Percentiles rank a stretch among this genome's conserved stretches.
phyloP scores from a whole-genome alignment of 2,329 filamentous ascomycete genomes.

The Waltergamsia citrina region DNA sequence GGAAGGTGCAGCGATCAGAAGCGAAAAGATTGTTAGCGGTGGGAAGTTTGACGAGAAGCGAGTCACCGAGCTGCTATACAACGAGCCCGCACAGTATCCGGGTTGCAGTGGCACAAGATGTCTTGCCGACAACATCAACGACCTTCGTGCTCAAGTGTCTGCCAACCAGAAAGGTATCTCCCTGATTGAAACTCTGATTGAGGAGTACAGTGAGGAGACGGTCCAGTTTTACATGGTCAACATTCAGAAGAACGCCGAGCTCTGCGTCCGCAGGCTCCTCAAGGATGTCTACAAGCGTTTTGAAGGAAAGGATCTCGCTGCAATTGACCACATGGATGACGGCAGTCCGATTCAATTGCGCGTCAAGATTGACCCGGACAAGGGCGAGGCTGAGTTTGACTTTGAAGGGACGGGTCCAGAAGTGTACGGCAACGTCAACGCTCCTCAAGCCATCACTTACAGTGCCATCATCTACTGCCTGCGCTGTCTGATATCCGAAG shows the following conservation, averaged over 20 bases:
- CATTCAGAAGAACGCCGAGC: constrained; percentile 73
- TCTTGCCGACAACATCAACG: constrained; percentile 72
- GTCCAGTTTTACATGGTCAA: constrained; percentile 79
- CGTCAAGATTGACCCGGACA: constrained; percentile 63
- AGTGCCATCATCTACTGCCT: constrained; percentile 84
- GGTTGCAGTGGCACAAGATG: constrained; percentile 73
- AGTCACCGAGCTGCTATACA: constrained; percentile 61
- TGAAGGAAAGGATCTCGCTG: constrained; percentile 58
- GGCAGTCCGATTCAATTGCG: constrained; percentile 68
- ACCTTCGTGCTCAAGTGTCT: constrained; percentile 74
- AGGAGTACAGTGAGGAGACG: constrained; percentile 67
- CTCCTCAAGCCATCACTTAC: constrained; percentile 73
- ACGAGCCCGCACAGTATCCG: constrained; percentile 64
- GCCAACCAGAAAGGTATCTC: constrained; percentile 81
- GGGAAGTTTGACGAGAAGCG: constrained; percentile 71
- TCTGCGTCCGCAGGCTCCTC: constrained; percentile 62
- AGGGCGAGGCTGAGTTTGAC: constrained; percentile 72
- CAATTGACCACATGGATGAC: constrained; percentile 77
- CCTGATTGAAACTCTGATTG: constrained; percentile 66
- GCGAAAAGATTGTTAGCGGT: constrained; percentile 63
- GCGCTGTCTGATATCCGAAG: constrained; percentile 67
- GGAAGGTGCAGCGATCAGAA: constrained; percentile 54
- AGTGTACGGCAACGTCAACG: constrained; percentile 74
- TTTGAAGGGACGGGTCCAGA: constrained; percentile 73
- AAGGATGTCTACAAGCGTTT: constrained; percentile 63